Conservation (phyloP, 345 rosid species). For the Acer negundo region DNA sequence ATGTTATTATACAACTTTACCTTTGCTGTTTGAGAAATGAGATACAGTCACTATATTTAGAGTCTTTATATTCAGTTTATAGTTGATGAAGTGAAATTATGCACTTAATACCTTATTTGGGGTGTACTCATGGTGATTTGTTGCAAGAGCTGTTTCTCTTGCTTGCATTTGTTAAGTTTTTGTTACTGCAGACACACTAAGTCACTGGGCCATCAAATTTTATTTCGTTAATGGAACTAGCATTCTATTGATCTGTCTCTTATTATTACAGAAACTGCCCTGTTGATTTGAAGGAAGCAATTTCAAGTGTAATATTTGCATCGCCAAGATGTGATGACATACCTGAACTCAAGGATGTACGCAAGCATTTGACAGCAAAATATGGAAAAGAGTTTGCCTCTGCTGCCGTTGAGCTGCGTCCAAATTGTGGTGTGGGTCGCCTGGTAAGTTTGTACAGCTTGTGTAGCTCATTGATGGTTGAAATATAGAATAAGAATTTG, state of each 20-base stretch:
- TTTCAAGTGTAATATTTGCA: conserved; percentile 68
- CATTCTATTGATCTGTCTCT: conserved; percentile 8
- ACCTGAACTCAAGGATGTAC: conserved; percentile 68
- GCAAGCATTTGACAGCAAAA: conserved; percentile 73
- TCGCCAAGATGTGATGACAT: conserved; percentile 82
- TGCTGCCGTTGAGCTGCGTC: conserved; percentile 74
- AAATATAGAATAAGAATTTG: not conserved
- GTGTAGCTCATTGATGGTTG: not conserved
- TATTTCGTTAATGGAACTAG: conserved; percentile 1
- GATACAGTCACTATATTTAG: not conserved
- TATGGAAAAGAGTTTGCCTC: conserved; percentile 86
- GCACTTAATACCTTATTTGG: not conserved
- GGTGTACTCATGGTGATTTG: conserved; percentile 6
- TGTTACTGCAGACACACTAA: not conserved
- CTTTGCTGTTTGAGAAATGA: not conserved
- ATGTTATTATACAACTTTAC: not conserved
- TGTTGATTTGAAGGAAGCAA: conserved; percentile 79
- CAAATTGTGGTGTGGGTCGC: conserved; percentile 86
- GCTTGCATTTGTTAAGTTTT: not conserved
- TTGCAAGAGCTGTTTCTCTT: not conserved
- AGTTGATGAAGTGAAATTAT: not conserved
- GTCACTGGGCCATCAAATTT: not conserved
- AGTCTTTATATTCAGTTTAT: not conserved
- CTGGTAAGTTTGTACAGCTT: conserved; percentile 47
- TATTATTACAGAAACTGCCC: conserved; percentile 59